These are phyloP conservation scores for Diophrys appendiculata DNA, from an alignment of 73 alveolate genomes.

Conservation along the genomic window DNA sequence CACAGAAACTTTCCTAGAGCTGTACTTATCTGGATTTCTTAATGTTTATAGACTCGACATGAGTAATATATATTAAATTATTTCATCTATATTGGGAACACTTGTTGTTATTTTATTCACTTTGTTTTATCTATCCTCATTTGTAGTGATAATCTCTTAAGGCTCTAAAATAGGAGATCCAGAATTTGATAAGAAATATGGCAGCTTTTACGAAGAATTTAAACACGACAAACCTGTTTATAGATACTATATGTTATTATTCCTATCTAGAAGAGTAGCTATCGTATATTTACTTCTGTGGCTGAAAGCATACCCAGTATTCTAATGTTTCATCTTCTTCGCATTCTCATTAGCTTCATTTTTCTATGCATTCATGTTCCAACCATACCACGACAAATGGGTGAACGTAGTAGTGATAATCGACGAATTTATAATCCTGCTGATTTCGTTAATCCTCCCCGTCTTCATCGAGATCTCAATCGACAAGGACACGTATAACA, in stretches of 20 bases:
- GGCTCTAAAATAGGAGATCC: not conserved
- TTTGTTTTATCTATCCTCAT: not conserved
- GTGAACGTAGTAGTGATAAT: not conserved
- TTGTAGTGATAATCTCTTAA: not conserved
- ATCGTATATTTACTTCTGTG: not conserved
- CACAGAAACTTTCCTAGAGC: not conserved
- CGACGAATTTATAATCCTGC: not conserved
- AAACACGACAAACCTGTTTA: not conserved
- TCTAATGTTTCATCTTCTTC: not conserved
- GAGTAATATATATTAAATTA: too few relatives aligned
- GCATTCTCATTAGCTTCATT: not conserved
- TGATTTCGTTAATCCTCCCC: not conserved
- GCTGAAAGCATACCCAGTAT: conserved; percentile 1
- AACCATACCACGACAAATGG: not conserved
- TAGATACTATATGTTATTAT: not conserved
- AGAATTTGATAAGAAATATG: not conserved
- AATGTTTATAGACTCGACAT: too few relatives aligned
- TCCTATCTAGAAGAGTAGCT: not conserved
- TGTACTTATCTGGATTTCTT: not conserved
- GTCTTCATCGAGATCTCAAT: not conserved
- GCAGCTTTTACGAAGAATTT: not conserved
- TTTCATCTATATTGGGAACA: not conserved
- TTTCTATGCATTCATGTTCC: not conserved
- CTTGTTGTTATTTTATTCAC: not conserved
- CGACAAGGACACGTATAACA: not conserved